These are phyloP conservation scores for Phytophthora hibernalis DNA, from an alignment of 352 stramenopile species.

Conservation along the genomic window DNA sequence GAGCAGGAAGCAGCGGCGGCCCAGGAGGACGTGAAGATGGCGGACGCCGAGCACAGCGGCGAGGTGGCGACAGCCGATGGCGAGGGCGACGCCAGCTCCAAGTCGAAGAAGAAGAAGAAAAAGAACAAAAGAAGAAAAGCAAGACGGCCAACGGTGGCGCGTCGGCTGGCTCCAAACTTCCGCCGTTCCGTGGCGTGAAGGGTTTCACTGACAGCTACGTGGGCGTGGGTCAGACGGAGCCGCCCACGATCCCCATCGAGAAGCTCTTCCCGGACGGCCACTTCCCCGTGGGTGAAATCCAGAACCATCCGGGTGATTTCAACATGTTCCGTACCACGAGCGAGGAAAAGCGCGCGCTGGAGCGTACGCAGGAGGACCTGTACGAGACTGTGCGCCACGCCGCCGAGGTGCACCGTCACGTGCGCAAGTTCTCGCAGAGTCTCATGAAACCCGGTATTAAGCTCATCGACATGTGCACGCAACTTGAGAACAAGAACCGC, in stretches of 20 bases:
- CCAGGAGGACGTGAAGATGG: constrained; percentile 22
- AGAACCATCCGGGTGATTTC: constrained; percentile 91
- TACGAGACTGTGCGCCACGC: constrained; percentile 89
- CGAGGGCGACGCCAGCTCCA: constrained; percentile 4
- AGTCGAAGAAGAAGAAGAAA: constrained; percentile 76
- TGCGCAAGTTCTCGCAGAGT: constrained; percentile 93
- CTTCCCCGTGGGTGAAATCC: constrained; percentile 95
- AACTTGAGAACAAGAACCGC: constrained; percentile 97
- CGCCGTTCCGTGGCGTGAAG: constrained; percentile 76
- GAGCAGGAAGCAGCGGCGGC: constrained; percentile 23
- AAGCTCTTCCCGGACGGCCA: constrained; percentile 67
- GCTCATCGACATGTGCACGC: constrained; percentile 96
- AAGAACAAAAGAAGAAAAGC: constrained; percentile 85
- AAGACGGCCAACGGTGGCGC: constrained; percentile 21
- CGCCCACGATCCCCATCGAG: constrained; percentile 93
- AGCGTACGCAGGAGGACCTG: constrained; percentile 74
- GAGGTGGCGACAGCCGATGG: neutral
- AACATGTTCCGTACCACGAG: constrained; percentile 92
- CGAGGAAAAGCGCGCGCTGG: constrained; percentile 85
- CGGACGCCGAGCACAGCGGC: constrained; percentile 25
- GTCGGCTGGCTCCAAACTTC: constrained; percentile 48
- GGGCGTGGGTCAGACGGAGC: constrained; percentile 94
- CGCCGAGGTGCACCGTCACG: constrained; percentile 95
- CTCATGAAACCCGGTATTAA: constrained; percentile 97
- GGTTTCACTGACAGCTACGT: constrained; percentile 96